These are phyloP conservation scores for Dactylellina leptospora DNA, from an alignment of 2,329 filamentous ascomycete genomes.

Conservation along the genomic window DNA sequence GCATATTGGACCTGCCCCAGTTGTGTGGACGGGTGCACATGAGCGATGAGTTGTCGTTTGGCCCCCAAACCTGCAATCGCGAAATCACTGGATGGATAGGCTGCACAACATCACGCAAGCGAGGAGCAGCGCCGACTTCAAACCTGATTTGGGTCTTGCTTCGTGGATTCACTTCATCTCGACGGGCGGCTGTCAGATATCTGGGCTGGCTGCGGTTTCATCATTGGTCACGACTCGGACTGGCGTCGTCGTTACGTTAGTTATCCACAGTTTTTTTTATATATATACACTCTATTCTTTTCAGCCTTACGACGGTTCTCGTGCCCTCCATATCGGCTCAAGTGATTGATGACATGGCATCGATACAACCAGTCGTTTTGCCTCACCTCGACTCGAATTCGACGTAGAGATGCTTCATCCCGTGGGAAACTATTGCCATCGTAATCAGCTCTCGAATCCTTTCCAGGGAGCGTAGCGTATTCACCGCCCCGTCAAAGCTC, in stretches of 20 bases:
- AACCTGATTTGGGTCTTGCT: conserved; percentile 34
- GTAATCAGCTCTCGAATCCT: too few species aligned
- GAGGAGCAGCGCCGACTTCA: conserved; percentile 21
- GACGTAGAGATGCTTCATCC: background rate
- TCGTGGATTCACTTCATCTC: too few species aligned
- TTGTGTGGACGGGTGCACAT: conserved; percentile 42
- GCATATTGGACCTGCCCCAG: conserved; percentile 22
- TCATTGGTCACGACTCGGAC: conserved; percentile 48
- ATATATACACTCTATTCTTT: conserved; percentile 5
- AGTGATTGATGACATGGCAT: conserved; percentile 54
- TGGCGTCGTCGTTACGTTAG: background rate
- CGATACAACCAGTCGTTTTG: conserved; percentile 43
- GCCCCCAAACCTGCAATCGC: too few species aligned
- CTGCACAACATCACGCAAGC: conserved; percentile 53
- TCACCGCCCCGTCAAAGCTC: too few species aligned
- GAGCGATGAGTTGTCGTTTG: conserved; percentile 52
- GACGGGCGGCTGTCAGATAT: background rate
- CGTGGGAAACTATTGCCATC: too few species aligned
- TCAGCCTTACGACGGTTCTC: conserved; percentile 46
- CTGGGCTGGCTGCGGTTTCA: conserved; percentile 23
- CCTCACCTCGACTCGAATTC: conserved; percentile 9
- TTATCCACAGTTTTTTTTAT: background rate
- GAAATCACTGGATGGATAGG: conserved; percentile 54
- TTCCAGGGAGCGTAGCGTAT: too few species aligned
- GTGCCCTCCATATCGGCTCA: conserved; percentile 35